Base-by-base conservation (phyloP, 805 yeast genomes). In the Torulaspora gathmanii region DNA sequence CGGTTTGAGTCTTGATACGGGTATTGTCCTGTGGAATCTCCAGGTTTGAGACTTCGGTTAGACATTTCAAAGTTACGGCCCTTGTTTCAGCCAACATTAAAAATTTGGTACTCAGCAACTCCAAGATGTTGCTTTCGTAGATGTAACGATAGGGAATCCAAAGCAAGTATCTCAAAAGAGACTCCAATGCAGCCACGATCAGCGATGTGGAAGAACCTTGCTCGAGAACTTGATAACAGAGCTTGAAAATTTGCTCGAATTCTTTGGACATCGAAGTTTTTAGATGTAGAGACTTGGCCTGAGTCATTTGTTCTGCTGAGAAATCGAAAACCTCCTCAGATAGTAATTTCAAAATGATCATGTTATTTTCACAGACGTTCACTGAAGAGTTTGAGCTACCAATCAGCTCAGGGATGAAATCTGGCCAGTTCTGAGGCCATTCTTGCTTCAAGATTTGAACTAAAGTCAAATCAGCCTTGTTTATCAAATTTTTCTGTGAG, bases 391-490 rank as follows among this genome's bases (percentile, higher is more conserved):
- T 79, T 37, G 95, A 82, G 52, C 95, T 83, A 49, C 76, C 78
- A 37, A 91, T 93, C 45, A 93, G 78, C 65, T 93, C 99, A 13
- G 96, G 96, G 40, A 93, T 85, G 60, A 93, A 93, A 58, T 83
- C 86, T 15, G 98, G 98, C 99, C 99, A 93, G 65, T 90, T 86
- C 56, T 83, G 87, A 27, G 99, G 99, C 99, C 99, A 93, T 65
- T 93, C 99, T 69, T 93, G 98, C 61, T 93, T 93, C 60, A 93
- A 78, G 42, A 93, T 83, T 61, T 90, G 95, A 29, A 93, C 99
- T 58, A 93, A 73, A 12, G 98, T 91, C 60, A 93, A 75, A 69
- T 93, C 96, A 57, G 90, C 89, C 67, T 93, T 93, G 71, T 85
- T 87, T 61, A 93, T 87, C 60, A 93, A 74, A 16, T 96, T 82